Evolutionary conservation across 2,329 filamentous ascomycete genomes (phyloP).

Genomic region (Fusarium penzigii): DNA sequence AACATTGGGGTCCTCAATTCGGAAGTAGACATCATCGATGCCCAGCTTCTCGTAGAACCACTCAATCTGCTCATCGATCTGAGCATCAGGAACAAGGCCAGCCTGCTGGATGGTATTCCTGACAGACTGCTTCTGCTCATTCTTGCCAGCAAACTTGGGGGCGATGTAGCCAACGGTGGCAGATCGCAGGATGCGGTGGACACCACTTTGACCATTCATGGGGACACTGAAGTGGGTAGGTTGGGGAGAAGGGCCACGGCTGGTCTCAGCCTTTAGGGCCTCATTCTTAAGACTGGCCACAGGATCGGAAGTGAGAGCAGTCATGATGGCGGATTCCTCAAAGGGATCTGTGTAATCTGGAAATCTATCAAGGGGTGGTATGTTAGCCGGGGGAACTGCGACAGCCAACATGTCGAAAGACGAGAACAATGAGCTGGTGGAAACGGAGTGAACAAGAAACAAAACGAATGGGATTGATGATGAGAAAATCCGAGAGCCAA

Average conservation of each 20-base stretch:
- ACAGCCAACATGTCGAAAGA: slow-evolving; percentile 39
- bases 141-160: slow-evolving; percentile 90
- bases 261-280: slow-evolving; percentile 41
- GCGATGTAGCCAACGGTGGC: slow-evolving; percentile 93
- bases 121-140: slow-evolving; percentile 86
- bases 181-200: slow-evolving; percentile 77
- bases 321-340: slow-evolving; percentile 36
- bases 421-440: slow-evolving; percentile 6
- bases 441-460: slow-evolving; percentile 15
- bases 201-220: slow-evolving; percentile 50
- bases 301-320: slow-evolving; percentile 41
- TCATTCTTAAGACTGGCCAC: slow-evolving; percentile 43
- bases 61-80: slow-evolving; percentile 80
- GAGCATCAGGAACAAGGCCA: slow-evolving; percentile 81
- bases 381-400: slow-evolving; percentile 42
- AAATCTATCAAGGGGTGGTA: slow-evolving; percentile 42
- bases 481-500: slow-evolving; percentile 7
- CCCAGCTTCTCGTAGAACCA: slow-evolving; percentile 99
- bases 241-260: slow-evolving; percentile 79
- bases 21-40: slow-evolving; percentile 98
- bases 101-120: slow-evolving; percentile 76
- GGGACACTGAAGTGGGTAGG: slow-evolving; percentile 82
- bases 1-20: slow-evolving; percentile 80
- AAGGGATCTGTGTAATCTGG: slow-evolving; percentile 46
- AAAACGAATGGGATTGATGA: slow-evolving; percentile 5